These are phyloP conservation scores for Anthoceros angustus DNA, from an alignment of 225 moss, liverwort and hornwort species.

Conservation along the genomic window DNA sequence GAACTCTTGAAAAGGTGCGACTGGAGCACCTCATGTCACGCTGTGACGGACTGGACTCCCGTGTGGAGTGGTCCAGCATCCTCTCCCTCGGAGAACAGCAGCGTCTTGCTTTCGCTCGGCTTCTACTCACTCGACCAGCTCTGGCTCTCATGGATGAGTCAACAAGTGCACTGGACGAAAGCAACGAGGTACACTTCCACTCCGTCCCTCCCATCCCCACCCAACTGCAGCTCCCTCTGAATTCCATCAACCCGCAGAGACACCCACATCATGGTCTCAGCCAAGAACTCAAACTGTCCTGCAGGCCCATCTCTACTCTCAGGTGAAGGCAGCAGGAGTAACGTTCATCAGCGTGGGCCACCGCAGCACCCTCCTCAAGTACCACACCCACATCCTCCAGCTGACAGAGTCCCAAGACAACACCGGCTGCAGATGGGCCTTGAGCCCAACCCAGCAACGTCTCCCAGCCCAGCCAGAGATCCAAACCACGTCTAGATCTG, in stretches of 20 bases:
- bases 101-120: slow-evolving; percentile 89
- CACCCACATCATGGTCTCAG: slow-evolving; percentile 4
- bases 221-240: neutral
- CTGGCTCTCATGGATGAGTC: slow-evolving; percentile 92
- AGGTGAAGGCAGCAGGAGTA: slow-evolving; percentile 60
- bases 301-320: slow-evolving; percentile 57
- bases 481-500: neutral
- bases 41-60: slow-evolving; percentile 91
- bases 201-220: neutral
- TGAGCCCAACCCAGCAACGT: slow-evolving; percentile 13
- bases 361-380: slow-evolving; percentile 60
- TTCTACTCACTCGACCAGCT: slow-evolving; percentile 66
- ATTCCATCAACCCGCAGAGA: neutral
- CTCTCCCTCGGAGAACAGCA: slow-evolving; percentile 95
- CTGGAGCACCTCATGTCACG: slow-evolving; percentile 80
- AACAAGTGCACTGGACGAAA: slow-evolving; percentile 91
- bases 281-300: neutral
- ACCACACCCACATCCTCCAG: slow-evolving; percentile 52
- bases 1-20: slow-evolving; percentile 57
- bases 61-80: slow-evolving; percentile 88
- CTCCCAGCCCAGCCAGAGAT: neutral
- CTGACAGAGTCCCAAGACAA: slow-evolving; percentile 26
- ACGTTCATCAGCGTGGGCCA: slow-evolving; percentile 93
- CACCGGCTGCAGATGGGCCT: slow-evolving; percentile 38
- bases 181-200: slow-evolving; percentile 52